phyloP scores from a whole-genome alignment of 2,329 filamentous ascomycete genomes.

The Colletotrichum simmondsii region DNA sequence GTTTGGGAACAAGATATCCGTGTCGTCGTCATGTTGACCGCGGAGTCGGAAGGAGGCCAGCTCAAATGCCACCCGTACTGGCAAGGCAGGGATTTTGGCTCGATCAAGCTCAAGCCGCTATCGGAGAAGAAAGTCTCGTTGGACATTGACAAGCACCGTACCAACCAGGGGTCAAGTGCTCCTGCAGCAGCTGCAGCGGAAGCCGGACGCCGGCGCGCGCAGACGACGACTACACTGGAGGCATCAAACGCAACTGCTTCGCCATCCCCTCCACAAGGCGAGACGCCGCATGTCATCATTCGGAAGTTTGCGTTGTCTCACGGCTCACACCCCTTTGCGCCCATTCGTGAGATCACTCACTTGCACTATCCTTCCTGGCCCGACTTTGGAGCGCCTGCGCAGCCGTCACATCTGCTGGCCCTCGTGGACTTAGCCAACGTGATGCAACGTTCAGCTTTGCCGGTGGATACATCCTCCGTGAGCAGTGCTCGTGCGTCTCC shows the following conservation, averaged over 20 bases:
- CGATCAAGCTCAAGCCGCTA: conserved; percentile 78
- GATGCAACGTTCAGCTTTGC: conserved; percentile 71
- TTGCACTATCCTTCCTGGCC: conserved; percentile 97
- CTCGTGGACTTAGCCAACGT: conserved; percentile 89
- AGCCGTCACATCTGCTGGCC: conserved; percentile 86
- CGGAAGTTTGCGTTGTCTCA: conserved; percentile 90
- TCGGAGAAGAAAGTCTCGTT: conserved; percentile 87
- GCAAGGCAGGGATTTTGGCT: conserved; percentile 81
- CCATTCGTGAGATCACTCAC: conserved; percentile 92
- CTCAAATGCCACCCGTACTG: conserved; percentile 97
- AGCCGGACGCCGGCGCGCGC: conserved; percentile 42
- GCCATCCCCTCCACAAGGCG: conserved; percentile 49
- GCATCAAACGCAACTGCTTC: conserved; percentile 39
- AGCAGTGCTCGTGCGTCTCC: conserved; percentile 41
- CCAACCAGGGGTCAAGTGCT: conserved; percentile 36
- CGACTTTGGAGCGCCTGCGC: conserved; percentile 92
- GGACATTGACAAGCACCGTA: conserved; percentile 69
- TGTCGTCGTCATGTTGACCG: conserved; percentile 96
- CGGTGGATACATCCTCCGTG: conserved; percentile 54
- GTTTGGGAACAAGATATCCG: conserved; percentile 97
- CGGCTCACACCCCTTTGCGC: conserved; percentile 79
- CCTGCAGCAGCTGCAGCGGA: conserved; percentile 27
- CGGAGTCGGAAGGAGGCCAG: conserved; percentile 91
- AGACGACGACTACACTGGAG: conserved; percentile 43
- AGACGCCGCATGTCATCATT: conserved; percentile 81